Conservation (phyloP, 1,284 basidiomycete genomes). For the Apiotrichum gracile region DNA sequence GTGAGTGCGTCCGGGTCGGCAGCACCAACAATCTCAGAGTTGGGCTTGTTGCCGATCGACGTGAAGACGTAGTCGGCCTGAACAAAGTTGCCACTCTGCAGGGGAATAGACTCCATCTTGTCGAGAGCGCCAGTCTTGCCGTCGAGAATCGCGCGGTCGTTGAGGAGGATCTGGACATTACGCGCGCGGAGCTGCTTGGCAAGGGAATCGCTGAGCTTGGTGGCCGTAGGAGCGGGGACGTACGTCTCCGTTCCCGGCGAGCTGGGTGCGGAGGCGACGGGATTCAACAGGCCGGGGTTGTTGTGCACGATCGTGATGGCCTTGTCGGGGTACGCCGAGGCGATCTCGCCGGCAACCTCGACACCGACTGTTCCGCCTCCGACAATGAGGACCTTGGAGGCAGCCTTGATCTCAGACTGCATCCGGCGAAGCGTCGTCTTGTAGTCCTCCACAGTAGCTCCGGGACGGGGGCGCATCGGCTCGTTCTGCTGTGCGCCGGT, state of each 20-base stretch:
- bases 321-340: constrained; percentile 24
- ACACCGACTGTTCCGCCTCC: constrained; percentile 50
- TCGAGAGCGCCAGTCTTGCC: constrained; percentile 10
- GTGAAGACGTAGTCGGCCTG: constrained; percentile 49
- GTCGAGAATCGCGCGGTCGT: constrained; percentile 33
- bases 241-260: constrained; percentile 12
- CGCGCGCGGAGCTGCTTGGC: constrained; percentile 32
- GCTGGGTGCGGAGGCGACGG: neutral
- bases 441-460: constrained; percentile 22
- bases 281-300: constrained; percentile 23
- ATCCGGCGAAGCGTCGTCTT: constrained; percentile 21
- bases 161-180: constrained; percentile 40
- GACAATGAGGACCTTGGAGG: constrained; percentile 41
- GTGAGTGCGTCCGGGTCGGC: constrained; percentile 38
- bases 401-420: constrained; percentile 35
- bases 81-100: constrained; percentile 34
- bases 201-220: constrained; percentile 31
- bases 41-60: constrained; percentile 47
- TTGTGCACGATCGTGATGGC: constrained; percentile 30
- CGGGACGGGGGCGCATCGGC: constrained; percentile 38
- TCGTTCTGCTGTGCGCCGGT: constrained; percentile 39
- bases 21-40: constrained; percentile 36
- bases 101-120: constrained; percentile 28
- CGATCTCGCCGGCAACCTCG: constrained; percentile 45
- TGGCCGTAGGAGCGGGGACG: constrained; percentile 20